These are phyloP conservation scores for Chytriomyces sp. DNA, from an alignment of 192 early-diverging fungal genomes.

Conservation along the genomic window DNA sequence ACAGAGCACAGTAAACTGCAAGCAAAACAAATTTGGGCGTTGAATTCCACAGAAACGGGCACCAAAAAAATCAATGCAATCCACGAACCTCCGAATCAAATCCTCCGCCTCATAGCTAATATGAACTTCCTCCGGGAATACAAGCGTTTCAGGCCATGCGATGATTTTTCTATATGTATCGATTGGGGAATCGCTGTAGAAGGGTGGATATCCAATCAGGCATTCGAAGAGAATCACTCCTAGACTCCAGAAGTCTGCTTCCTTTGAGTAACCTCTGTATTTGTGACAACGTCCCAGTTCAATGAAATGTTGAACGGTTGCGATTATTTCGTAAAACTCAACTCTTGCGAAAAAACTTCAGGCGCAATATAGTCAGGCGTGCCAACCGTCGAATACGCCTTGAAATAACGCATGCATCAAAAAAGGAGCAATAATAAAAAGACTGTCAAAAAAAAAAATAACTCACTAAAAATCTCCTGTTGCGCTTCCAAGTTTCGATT, in stretches of 20 bases:
- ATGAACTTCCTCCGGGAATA: conserved; percentile 92
- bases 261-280: conserved; percentile 83
- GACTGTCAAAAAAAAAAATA: neutral
- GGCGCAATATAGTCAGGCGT: conserved; percentile 99
- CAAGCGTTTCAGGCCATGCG: conserved; percentile 89
- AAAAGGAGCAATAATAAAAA: neutral
- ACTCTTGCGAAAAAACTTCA: conserved; percentile 62
- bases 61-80: neutral
- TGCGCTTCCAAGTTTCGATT: conserved; percentile 98
- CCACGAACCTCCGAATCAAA: conserved; percentile 76
- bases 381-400: conserved; percentile 96
- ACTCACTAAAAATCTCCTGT: conserved; percentile 83
- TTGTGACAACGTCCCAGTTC: conserved; percentile 79
- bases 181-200: conserved; percentile 92
- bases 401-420: conserved; percentile 36
- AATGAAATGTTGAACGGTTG: neutral
- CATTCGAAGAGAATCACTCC: conserved; percentile 99
- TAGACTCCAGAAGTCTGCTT: conserved; percentile 99
- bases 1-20: conserved; percentile 83
- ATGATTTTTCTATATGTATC: conserved; percentile 99
- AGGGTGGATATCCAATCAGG: conserved; percentile 96
- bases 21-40: neutral
- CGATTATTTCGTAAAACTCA: conserved; percentile 13
- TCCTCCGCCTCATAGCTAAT: conserved; percentile 91
- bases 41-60: neutral